phyloP scores from a whole-genome alignment of 805 yeast species.

The Lipomyces starkeyi region DNA sequence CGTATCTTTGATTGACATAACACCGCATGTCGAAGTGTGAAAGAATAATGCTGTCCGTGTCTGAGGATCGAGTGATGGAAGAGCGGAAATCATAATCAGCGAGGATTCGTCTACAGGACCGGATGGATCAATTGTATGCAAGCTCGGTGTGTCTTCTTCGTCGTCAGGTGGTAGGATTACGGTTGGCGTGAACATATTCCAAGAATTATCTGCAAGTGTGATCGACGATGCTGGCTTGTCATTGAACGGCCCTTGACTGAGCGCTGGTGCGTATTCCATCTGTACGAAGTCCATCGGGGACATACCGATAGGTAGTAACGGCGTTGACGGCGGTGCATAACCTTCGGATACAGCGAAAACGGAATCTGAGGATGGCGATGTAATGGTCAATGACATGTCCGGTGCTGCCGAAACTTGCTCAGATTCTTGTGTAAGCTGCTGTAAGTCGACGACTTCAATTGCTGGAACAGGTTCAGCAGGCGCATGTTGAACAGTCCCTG shows the following conservation, averaged over 20 bases:
- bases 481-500: neutral
- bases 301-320: constrained; percentile 5
- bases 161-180: neutral
- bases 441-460: neutral
- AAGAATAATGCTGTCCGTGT: constrained; percentile 47
- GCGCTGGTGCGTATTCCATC: constrained; percentile 21
- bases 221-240: neutral
- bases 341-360: neutral
- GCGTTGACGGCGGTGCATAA: neutral
- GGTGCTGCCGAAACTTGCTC: neutral
- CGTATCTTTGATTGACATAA: constrained; percentile 69
- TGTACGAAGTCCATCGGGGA: constrained; percentile 19
- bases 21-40: constrained; percentile 56
- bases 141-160: neutral
- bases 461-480: neutral
- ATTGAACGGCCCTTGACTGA: constrained; percentile 8
- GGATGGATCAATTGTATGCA: constrained; percentile 25
- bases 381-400: neutral
- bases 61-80: constrained; percentile 32
- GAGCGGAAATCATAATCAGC: constrained; percentile 24
- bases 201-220: constrained; percentile 18
- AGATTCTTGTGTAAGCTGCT: neutral
- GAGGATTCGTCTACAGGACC: constrained; percentile 20
- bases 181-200: constrained; percentile 2
- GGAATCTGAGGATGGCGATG: neutral